These are phyloP conservation scores for Juncus inflexus DNA, from an alignment of 176 grass and related monocot species.

Conservation along the genomic window DNA sequence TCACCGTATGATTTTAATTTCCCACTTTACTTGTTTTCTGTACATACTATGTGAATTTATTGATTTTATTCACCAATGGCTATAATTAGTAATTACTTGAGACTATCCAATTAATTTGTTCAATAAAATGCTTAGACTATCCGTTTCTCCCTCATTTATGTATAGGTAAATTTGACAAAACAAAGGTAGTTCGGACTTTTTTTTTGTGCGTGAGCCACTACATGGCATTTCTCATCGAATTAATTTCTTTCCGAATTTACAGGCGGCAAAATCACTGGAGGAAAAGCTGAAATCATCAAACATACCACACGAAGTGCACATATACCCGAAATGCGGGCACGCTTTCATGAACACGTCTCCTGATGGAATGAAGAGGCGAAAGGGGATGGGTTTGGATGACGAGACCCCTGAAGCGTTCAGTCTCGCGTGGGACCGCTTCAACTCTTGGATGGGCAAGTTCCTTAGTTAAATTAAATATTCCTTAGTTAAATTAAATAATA, in stretches of 20 bases:
- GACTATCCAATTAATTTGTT: slow-evolving; percentile 10
- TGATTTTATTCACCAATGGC: neutral
- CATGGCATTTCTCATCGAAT: neutral
- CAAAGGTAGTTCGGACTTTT: neutral
- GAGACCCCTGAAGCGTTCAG: slow-evolving; percentile 49
- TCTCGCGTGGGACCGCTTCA: slow-evolving; percentile 75
- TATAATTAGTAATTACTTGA: neutral
- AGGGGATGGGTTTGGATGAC: slow-evolving; percentile 65
- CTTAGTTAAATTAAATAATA: neutral
- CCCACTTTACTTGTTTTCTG: neutral
- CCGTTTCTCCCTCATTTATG: neutral
- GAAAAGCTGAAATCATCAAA: slow-evolving; percentile 77
- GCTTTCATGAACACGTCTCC: slow-evolving; percentile 87
- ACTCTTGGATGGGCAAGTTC: slow-evolving; percentile 70
- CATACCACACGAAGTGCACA: slow-evolving; percentile 59
- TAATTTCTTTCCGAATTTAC: slow-evolving; percentile 10
- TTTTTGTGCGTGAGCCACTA: too few species aligned
- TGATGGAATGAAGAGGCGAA: slow-evolving; percentile 71
- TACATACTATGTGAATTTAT: too few species aligned
- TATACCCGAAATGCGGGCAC: slow-evolving; percentile 70
- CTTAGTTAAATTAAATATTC: slow-evolving; percentile 17
- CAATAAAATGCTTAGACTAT: too few species aligned
- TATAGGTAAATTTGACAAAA: neutral
- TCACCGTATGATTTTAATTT: slow-evolving; percentile 50
- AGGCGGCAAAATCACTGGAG: slow-evolving; percentile 83